A percentile compares a stretch with the other conserved stretches of the same genome.
These are phyloP conservation scores for Backusella westeae DNA, from an alignment of 192 early-diverging fungal species.

Conservation along the genomic window DNA sequence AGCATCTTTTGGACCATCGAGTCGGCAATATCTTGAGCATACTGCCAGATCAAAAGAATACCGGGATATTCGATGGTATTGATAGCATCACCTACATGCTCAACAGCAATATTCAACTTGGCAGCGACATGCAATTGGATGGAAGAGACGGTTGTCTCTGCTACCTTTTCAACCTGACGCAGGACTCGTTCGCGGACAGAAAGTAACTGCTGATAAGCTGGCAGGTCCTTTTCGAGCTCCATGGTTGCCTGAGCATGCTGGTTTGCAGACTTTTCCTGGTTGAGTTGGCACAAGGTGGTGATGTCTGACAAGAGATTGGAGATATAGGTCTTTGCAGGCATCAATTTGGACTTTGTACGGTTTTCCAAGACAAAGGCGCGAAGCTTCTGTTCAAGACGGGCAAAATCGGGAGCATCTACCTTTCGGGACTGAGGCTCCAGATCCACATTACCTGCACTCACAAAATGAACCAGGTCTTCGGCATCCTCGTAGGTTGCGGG, in stretches of 20 bases:
- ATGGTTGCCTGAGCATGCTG: slow-evolving; percentile 61
- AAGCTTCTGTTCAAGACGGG: slow-evolving; percentile 79
- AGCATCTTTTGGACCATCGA: slow-evolving; percentile 63
- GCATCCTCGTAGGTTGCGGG: slow-evolving; percentile 88
- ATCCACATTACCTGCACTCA: slow-evolving; percentile 64
- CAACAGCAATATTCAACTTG: slow-evolving; percentile 50
- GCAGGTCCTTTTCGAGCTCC: slow-evolving; percentile 62
- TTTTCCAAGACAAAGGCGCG: slow-evolving; percentile 95
- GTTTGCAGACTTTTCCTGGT: slow-evolving; percentile 57
- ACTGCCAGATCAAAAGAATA: slow-evolving; percentile 80
- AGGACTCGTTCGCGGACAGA: slow-evolving; percentile 68
- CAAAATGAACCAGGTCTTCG: slow-evolving; percentile 96
- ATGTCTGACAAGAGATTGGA: slow-evolving; percentile 84
- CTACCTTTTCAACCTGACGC: slow-evolving; percentile 57
- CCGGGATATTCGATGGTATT: slow-evolving; percentile 78
- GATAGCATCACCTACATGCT: slow-evolving; percentile 65
- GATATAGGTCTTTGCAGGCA: slow-evolving; percentile 91
- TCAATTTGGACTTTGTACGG: slow-evolving; percentile 89
- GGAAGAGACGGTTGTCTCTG: slow-evolving; percentile 56
- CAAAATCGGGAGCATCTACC: slow-evolving; percentile 61
- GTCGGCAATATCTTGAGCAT: slow-evolving; percentile 77
- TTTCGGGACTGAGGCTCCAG: slow-evolving; percentile 30
- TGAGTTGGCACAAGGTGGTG: slow-evolving; percentile 67
- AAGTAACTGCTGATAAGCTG: slow-evolving; percentile 75
- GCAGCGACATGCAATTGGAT: slow-evolving; percentile 47